These are phyloP conservation scores for Amauroascus verrucosus DNA, from an alignment of 2,329 filamentous ascomycete species.

Conservation along the genomic window DNA sequence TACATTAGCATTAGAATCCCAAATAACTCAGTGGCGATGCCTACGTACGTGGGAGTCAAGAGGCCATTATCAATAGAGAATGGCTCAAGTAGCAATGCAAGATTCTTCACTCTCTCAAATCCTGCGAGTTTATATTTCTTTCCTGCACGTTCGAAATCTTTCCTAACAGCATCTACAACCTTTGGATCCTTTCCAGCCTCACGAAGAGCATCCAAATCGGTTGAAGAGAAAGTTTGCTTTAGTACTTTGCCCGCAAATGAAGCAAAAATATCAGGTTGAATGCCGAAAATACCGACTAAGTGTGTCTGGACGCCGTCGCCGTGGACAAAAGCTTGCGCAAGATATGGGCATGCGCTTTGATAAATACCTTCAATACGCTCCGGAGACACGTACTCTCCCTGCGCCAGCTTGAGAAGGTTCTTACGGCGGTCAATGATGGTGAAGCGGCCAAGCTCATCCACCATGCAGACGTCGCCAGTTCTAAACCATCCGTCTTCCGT, in stretches of 20 bases:
- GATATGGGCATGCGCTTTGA: conserved; percentile 65
- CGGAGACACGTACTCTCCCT: conserved; percentile 96
- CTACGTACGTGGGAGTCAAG: conserved; percentile 41
- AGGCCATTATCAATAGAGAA: conserved; percentile 91
- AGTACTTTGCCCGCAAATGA: conserved; percentile 68
- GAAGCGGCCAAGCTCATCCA: conserved; percentile 79
- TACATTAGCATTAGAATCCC: background rate
- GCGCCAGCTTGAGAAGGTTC: conserved; percentile 96
- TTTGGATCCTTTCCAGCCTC: conserved; percentile 57
- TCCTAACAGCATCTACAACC: conserved; percentile 64
- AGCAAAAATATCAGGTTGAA: conserved; percentile 76
- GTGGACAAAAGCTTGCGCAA: conserved; percentile 79
- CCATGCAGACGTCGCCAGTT: conserved; percentile 79
- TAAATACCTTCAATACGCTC: conserved; percentile 96
- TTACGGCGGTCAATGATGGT: conserved; percentile 93
- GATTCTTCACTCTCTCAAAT: conserved; percentile 71
- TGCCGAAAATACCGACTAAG: conserved; percentile 76
- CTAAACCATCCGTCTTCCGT: conserved; percentile 93
- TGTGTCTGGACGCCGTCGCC: conserved; percentile 73
- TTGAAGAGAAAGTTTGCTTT: conserved; percentile 52
- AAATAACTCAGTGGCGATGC: background rate
- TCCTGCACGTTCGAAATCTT: conserved; percentile 66
- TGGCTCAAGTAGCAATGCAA: conserved; percentile 70
- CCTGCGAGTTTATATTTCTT: conserved; percentile 82
- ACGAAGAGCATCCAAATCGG: conserved; percentile 57